Evolutionary conservation across 2,329 filamentous ascomycete species (phyloP).

Genomic region (Arthrobotrys conoides): DNA sequence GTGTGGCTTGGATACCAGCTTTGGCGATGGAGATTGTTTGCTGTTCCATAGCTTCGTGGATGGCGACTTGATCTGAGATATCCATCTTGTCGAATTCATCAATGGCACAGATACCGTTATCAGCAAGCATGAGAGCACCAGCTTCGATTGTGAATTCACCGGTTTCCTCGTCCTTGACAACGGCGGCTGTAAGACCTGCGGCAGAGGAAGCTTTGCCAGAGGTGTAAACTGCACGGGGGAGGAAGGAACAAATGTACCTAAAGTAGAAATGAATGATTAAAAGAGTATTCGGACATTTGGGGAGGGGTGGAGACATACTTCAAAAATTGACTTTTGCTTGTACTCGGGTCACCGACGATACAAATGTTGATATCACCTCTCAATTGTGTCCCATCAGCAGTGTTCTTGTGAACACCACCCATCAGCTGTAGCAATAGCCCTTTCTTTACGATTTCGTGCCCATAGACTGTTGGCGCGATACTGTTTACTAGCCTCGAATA

Average conservation of each 20-base stretch:
- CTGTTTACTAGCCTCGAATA: constrained; percentile 93
- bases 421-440: constrained; percentile 93
- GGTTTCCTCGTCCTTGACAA: constrained; percentile 98
- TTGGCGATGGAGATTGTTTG: constrained; percentile 99
- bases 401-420: constrained; percentile 93
- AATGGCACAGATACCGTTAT: constrained; percentile 97
- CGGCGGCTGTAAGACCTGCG: constrained; percentile 95
- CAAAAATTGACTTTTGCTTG: constrained; percentile 96
- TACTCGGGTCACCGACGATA: constrained; percentile 96
- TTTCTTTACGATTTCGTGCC: constrained; percentile 98
- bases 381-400: constrained; percentile 92
- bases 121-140: constrained; percentile 95
- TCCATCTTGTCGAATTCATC: constrained; percentile 99
- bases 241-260: constrained; percentile 90
- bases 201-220: constrained; percentile 98
- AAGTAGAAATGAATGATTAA: constrained; percentile 66
- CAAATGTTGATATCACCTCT: constrained; percentile 99
- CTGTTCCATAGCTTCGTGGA: constrained; percentile 99
- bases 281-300: background rate
- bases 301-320: constrained; percentile 71
- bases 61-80: constrained; percentile 94
- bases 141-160: constrained; percentile 99
- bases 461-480: constrained; percentile 95
- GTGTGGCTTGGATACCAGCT: constrained; percentile 95
- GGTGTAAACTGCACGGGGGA: constrained; percentile 97